Conservation (phyloP, 2,329 filamentous ascomycete genomes). For the Curvularia spicifera region DNA sequence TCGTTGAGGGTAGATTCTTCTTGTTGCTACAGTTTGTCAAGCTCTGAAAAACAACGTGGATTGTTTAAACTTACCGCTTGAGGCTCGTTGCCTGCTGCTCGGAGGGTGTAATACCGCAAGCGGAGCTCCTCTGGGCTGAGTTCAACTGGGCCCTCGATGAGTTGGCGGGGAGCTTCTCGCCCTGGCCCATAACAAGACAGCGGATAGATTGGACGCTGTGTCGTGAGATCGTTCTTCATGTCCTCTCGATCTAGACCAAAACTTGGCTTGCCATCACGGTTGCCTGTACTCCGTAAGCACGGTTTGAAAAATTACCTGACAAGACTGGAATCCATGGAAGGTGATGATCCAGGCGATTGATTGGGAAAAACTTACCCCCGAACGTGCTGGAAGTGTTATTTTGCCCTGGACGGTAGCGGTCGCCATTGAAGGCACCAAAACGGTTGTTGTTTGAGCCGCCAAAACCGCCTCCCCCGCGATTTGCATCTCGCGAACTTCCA, state of each 20-base stretch:
- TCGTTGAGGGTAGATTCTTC: constrained; percentile 67
- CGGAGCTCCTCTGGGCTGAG: constrained; percentile 89
- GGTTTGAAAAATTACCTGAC: not conserved
- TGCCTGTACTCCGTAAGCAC: constrained; percentile 17
- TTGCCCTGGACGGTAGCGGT: constrained; percentile 43
- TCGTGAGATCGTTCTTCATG: constrained; percentile 64
- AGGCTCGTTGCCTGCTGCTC: constrained; percentile 65
- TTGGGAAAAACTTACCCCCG: constrained; percentile 46
- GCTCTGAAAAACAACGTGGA: not conserved
- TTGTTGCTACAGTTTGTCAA: constrained; percentile 58
- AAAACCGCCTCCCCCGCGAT: constrained; percentile 36
- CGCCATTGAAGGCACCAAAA: constrained; percentile 60
- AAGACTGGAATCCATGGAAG: not conserved
- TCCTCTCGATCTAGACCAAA: constrained; percentile 40
- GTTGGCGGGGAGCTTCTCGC: constrained; percentile 75
- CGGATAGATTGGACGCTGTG: constrained; percentile 81
- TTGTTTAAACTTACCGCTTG: constrained; percentile 55
- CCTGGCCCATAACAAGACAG: constrained; percentile 86
- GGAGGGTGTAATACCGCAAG: constrained; percentile 70
- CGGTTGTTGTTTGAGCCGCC: constrained; percentile 51
- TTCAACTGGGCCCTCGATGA: constrained; percentile 84
- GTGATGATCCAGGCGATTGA: not conserved
- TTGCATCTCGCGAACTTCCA: constrained; percentile 42
- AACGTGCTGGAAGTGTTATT: constrained; percentile 40
- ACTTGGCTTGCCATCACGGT: constrained; percentile 28